These are phyloP conservation scores for Linum trigynum DNA, from an alignment of 345 rosid species.

Conservation along the genomic window DNA sequence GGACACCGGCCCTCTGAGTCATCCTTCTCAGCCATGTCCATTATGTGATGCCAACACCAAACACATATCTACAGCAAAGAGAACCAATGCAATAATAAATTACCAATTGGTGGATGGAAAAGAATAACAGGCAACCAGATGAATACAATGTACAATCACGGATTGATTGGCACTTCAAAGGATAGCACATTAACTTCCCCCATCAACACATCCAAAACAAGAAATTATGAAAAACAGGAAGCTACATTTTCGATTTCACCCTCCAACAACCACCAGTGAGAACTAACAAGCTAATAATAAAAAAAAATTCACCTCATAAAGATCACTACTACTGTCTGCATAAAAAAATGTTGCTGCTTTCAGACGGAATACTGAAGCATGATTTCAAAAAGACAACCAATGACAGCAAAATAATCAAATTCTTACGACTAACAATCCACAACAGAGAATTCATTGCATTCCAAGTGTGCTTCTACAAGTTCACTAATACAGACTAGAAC, in stretches of 20 bases:
- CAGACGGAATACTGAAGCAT: no score
- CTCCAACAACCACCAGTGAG: background rate
- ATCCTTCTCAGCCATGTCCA: conserved; percentile 97
- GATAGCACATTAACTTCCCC: background rate
- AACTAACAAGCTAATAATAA: background rate
- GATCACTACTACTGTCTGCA: no score
- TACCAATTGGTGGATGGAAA: no score
- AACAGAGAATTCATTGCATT: no score
- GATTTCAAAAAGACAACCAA: background rate
- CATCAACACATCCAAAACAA: background rate
- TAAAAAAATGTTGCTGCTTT: background rate
- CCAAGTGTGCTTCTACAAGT: no score
- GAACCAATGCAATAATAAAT: background rate
- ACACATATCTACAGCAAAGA: conserved; percentile 57
- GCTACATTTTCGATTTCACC: background rate
- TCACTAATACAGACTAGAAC: no score
- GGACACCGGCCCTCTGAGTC: conserved; percentile 83
- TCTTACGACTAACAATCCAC: no score
- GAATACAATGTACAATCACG: background rate
- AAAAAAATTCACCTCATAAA: no score
- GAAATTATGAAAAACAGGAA: background rate
- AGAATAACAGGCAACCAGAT: background rate
- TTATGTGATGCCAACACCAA: conserved; percentile 95
- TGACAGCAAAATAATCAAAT: background rate
- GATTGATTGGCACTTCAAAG: background rate